Percentiles rank a stretch among this genome's conserved stretches.
Evolutionary conservation across 2,329 filamentous ascomycete genomes (phyloP).

Genomic region (Trichocomaceae sp.): DNA sequence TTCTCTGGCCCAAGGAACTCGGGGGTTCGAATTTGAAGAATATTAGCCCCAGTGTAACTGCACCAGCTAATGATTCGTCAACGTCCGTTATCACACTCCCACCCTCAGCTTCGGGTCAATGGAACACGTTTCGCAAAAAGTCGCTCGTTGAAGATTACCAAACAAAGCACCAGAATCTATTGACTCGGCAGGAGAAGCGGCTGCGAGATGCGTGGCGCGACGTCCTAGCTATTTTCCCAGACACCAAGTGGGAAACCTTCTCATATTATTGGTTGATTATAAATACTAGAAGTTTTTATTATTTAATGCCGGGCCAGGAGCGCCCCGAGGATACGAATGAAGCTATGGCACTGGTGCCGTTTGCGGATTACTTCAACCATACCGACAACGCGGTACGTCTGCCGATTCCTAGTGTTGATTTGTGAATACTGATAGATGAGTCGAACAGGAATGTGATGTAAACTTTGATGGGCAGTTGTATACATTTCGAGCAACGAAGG

Average conservation of each 20-base stretch:
- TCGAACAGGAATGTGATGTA: constrained; percentile 30
- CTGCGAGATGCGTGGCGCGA: constrained; percentile 46
- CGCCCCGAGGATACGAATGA: constrained; percentile 36
- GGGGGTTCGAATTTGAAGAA: constrained; percentile 34
- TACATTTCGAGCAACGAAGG: constrained; percentile 28
- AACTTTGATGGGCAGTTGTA: constrained; percentile 32
- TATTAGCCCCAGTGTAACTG: constrained; percentile 20
- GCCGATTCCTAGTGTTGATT: background rate
- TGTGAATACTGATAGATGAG: background rate
- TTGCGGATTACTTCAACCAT: constrained; percentile 45
- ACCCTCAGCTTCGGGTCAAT: constrained; percentile 33
- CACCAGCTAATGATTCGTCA: constrained; percentile 14
- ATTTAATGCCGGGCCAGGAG: constrained; percentile 39
- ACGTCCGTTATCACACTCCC: constrained; percentile 23
- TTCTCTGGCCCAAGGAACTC: constrained; percentile 46
- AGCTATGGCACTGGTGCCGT: constrained; percentile 41
- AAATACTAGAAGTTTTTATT: constrained; percentile 56
- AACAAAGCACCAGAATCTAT: constrained; percentile 30
- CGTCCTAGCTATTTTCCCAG: constrained; percentile 40
- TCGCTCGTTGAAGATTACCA: constrained; percentile 29
- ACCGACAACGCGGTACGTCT: constrained; percentile 34
- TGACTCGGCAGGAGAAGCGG: constrained; percentile 49
- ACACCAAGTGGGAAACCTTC: constrained; percentile 39
- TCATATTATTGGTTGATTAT: constrained; percentile 56
- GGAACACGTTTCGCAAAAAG: constrained; percentile 26